Base-by-base conservation (phyloP, 495 filamentous ascomycete genomes). In the Hypoxylon trugodes region DNA sequence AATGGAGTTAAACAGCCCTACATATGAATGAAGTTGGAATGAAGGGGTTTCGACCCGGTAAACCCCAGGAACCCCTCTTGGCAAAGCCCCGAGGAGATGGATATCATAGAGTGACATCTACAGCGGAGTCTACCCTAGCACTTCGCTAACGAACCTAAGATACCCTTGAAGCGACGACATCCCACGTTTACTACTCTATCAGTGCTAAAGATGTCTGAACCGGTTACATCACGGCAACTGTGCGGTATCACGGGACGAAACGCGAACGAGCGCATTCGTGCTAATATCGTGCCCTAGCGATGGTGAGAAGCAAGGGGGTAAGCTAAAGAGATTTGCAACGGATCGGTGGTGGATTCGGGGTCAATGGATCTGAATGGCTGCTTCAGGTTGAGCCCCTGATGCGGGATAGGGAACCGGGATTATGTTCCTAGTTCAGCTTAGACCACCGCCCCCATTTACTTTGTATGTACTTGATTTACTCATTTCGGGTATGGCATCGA, bases 381-480 rank as follows among this genome's bases (percentile, higher is more conserved):
- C 58, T 67, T 67, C 64, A 67, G 64, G 47, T 61, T 58, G 25
- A 49, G 26, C 64, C 64, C 58, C 57, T 66, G 56, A 66, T 52
- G 50, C 63, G 45, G 38, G 51, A 47, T 41, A 28, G n/a, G 4
- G 26, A 18, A 38, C 50, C 19, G 16, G 62, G 62, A 66, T 65
- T 8, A 33, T 15, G 60, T 40, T 58, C 52, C 60, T 64, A 30
- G 38, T 13, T 50, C 36, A 30, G 48, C 24, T 53, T 45, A 18
- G 38, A 51, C 32, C 21, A 42, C 26, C 12, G 16, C 32, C 35
- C 13, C 55, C 45, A 38, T 30, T 5, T 50, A 41, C 53, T 4
- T 10, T 30, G 10, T 30, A 47, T 15, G 10, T 25, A 43, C 28
- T 18, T 52, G 45, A 48, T n/a, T n/a, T 63, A 51, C 59, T 43